These are phyloP conservation scores for Paramarasmius palmivorus DNA, from an alignment of 1,284 basidiomycete species.

Conservation along the genomic window DNA sequence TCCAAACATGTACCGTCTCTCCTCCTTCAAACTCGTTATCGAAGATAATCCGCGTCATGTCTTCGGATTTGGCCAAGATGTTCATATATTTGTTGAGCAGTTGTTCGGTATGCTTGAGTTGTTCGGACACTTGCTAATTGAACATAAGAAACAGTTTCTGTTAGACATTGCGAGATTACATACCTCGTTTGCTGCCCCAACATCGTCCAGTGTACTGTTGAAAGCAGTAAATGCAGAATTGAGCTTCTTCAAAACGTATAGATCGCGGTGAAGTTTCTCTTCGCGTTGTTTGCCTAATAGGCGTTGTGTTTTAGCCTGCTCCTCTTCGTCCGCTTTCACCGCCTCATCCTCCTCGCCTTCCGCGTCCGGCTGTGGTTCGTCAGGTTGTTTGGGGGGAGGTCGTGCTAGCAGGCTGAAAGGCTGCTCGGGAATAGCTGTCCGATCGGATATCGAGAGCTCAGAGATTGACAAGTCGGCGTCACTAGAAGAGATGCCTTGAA, in stretches of 20 bases:
- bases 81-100: conserved; percentile 71
- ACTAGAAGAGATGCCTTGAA: conserved; percentile 40
- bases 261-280: conserved; percentile 71
- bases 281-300: conserved; percentile 49
- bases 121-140: conserved; percentile 58
- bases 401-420: conserved; percentile 45
- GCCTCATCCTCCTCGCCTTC: conserved; percentile 14
- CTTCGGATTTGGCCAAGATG: conserved; percentile 70
- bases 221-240: conserved; percentile 67
- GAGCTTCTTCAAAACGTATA: conserved; percentile 69
- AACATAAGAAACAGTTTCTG: conserved; percentile 6
- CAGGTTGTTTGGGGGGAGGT: conserved; percentile 17
- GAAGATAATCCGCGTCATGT: conserved; percentile 62
- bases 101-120: conserved; percentile 68
- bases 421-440: conserved; percentile 25
- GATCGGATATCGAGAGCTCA: conserved; percentile 55
- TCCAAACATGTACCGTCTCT: conserved; percentile 50
- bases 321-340: conserved; percentile 4
- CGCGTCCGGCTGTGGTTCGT: conserved; percentile 3
- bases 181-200: conserved; percentile 68
- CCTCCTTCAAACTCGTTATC: conserved; percentile 76
- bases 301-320: conserved; percentile 5
- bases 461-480: conserved; percentile 62
- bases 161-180: conserved; percentile 16
- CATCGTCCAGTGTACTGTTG: conserved; percentile 62